These are phyloP conservation scores for Dryas drummondii DNA, from an alignment of 306 rosid genomes.

Conservation along the genomic window DNA sequence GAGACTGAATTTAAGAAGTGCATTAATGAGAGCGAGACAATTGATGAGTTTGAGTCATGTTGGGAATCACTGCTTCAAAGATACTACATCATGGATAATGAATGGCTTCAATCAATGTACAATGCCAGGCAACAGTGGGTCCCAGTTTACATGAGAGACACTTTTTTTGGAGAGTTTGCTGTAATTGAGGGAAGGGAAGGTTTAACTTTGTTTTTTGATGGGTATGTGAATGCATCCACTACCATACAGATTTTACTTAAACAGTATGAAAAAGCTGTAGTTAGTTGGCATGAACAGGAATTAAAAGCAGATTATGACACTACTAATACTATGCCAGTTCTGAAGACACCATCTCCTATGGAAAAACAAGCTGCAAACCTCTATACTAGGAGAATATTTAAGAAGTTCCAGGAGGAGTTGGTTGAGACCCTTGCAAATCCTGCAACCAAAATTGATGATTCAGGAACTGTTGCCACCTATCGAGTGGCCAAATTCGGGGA, in stretches of 20 bases:
- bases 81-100: slow-evolving; percentile 66
- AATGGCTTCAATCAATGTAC: slow-evolving; percentile 87
- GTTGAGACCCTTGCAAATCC: slow-evolving; percentile 91
- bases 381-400: slow-evolving; percentile 72
- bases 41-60: slow-evolving; percentile 67
- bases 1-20: slow-evolving; percentile 63
- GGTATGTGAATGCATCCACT: slow-evolving; percentile 68
- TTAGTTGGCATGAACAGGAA: slow-evolving; percentile 75
- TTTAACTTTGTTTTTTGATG: slow-evolving; percentile 69
- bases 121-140: slow-evolving; percentile 72
- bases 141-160: slow-evolving; percentile 67
- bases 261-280: slow-evolving; percentile 77
- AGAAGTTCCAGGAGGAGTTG: slow-evolving; percentile 85
- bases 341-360: slow-evolving; percentile 90
- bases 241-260: slow-evolving; percentile 66
- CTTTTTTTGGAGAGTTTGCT: slow-evolving; percentile 71
- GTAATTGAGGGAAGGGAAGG: slow-evolving; percentile 45
- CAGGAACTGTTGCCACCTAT: slow-evolving; percentile 71
- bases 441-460: slow-evolving; percentile 72
- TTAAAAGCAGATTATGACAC: slow-evolving; percentile 81
- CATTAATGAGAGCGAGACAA: slow-evolving; percentile 55
- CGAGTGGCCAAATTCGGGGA: slow-evolving; percentile 87
- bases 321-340: slow-evolving; percentile 49
- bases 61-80: slow-evolving; percentile 72
- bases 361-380: slow-evolving; percentile 88